phyloP scores from a whole-genome alignment of 352 stramenopile species.

The Hyaloperonospora brassicae region DNA sequence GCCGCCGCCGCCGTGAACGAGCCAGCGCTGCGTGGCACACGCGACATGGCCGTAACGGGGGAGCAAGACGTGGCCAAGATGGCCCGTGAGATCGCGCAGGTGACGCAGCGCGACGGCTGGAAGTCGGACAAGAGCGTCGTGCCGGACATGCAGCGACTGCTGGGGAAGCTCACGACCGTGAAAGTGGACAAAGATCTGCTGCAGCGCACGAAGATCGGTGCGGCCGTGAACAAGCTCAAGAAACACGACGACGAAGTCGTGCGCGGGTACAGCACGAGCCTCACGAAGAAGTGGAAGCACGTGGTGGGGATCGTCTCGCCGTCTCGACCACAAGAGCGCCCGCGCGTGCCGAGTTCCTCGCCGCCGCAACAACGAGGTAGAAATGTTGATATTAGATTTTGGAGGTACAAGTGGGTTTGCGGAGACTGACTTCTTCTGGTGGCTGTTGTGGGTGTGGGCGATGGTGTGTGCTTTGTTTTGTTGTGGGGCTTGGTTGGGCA shows the following conservation, averaged over 20 bases:
- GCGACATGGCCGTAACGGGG: conserved; percentile 27
- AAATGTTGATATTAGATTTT: not conserved
- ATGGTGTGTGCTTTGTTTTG: not conserved
- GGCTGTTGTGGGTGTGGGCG: no score
- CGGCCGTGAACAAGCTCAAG: conserved; percentile 76
- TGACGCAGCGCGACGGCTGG: conserved; percentile 61
- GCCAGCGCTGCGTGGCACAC: no score
- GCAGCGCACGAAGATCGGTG: conserved; percentile 69
- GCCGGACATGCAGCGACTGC: conserved; percentile 53
- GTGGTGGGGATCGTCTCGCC: conserved; percentile 44
- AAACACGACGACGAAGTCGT: conserved; percentile 82
- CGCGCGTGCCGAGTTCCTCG: conserved; percentile 19
- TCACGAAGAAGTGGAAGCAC: conserved; percentile 80
- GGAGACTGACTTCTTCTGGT: not conserved
- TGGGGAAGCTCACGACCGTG: conserved; percentile 68
- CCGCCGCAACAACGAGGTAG: conserved; percentile 23
- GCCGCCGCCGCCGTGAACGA: no score
- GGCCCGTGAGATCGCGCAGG: conserved; percentile 59
- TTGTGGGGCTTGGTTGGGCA: not conserved
- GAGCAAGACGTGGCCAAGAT: conserved; percentile 54
- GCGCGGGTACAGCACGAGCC: conserved; percentile 64
- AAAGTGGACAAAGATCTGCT: conserved; percentile 71
- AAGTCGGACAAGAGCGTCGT: conserved; percentile 47
- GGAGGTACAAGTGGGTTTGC: not conserved
- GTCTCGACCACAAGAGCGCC: conserved; percentile 11